phyloP scores from a whole-genome alignment of 176 grass and related monocot genomes.

The Paspalum vaginatum region DNA sequence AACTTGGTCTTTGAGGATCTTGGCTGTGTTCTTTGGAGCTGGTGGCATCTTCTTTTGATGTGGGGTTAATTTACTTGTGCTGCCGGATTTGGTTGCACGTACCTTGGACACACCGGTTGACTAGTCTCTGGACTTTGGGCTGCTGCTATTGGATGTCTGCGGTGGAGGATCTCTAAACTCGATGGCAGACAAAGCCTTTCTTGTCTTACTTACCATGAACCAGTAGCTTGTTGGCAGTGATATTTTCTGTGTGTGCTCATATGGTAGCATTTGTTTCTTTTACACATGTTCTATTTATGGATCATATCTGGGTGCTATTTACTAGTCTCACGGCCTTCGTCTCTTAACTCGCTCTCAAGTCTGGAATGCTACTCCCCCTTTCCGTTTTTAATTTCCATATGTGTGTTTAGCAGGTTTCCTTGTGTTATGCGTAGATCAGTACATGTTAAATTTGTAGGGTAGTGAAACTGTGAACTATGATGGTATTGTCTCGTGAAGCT shows the following conservation, averaged over 20 bases:
- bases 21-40: constrained; percentile 1
- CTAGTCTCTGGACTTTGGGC: constrained; percentile 1
- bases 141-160: constrained; percentile 35
- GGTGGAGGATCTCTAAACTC: constrained; percentile 8
- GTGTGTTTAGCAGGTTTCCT: not conserved
- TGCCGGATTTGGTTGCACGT: constrained; percentile 22
- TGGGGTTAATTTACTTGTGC: not conserved
- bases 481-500: not conserved
- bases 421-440: not conserved
- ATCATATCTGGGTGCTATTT: not conserved
- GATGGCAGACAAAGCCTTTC: not conserved
- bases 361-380: no score
- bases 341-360: no score
- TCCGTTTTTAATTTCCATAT: not conserved
- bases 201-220: not conserved
- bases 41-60: constrained; percentile 36
- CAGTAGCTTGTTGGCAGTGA: not conserved
- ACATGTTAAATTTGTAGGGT: not conserved
- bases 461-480: not conserved
- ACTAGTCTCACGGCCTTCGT: not conserved
- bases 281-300: not conserved
- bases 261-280: not conserved
- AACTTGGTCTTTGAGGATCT: not conserved
- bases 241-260: not conserved
- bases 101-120: constrained; percentile 30